These are phyloP conservation scores for Cercospora janseana DNA, from an alignment of 2,329 filamentous ascomycete genomes.

Conservation along the genomic window DNA sequence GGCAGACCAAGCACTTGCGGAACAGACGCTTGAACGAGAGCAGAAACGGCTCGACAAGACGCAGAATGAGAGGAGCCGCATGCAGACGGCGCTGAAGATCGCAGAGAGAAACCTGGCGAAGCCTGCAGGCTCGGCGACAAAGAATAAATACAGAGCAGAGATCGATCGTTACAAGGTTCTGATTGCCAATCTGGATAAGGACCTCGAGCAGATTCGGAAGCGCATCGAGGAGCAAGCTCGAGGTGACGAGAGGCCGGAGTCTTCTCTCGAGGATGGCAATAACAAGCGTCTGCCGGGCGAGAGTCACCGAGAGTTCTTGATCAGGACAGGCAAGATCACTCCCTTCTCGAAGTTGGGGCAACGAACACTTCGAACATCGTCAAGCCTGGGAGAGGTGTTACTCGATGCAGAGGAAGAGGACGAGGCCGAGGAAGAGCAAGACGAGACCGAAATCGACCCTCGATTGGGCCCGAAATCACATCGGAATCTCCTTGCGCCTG, in stretches of 20 bases:
- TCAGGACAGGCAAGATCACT: constrained; percentile 95
- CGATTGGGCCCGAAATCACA: constrained; percentile 43
- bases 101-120: constrained; percentile 57
- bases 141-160: constrained; percentile 61
- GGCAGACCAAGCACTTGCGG: constrained; percentile 59
- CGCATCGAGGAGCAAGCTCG: constrained; percentile 66
- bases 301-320: constrained; percentile 81
- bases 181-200: constrained; percentile 63
- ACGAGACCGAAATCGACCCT: constrained; percentile 25
- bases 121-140: constrained; percentile 54
- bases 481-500: constrained; percentile 50
- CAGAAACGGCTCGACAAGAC: constrained; percentile 62
- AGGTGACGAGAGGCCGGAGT: constrained; percentile 43
- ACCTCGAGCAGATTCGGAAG: constrained; percentile 74
- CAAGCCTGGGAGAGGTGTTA: constrained; percentile 72
- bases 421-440: constrained; percentile 48
- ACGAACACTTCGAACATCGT: constrained; percentile 61
- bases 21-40: constrained; percentile 64
- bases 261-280: constrained; percentile 47
- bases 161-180: constrained; percentile 65
- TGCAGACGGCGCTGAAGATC: constrained; percentile 64
- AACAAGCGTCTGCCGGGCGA: constrained; percentile 71
- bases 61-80: constrained; percentile 52
- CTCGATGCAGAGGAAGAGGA: constrained; percentile 76
- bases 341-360: constrained; percentile 80